phyloP scores from a whole-genome alignment of 2,329 filamentous ascomycete genomes.

The Stagonosporopsis vannaccii region DNA sequence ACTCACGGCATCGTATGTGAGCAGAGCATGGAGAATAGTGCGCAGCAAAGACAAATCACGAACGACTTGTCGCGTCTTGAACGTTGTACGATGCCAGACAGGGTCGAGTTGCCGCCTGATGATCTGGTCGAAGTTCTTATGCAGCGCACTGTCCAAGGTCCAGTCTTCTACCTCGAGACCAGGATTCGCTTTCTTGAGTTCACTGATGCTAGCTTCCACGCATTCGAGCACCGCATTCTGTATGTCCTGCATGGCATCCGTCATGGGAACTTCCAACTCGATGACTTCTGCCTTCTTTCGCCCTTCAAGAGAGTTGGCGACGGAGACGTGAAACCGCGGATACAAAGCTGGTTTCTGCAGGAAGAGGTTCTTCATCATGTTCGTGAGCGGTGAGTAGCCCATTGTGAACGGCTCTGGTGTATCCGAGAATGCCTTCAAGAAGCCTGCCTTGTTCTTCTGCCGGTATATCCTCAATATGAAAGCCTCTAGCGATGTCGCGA shows the following conservation, averaged over 20 bases:
- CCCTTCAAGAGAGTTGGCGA: slow-evolving; percentile 88
- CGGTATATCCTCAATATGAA: slow-evolving; percentile 94
- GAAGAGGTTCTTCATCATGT: slow-evolving; percentile 92
- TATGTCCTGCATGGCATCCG: slow-evolving; percentile 88
- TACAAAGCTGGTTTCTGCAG: slow-evolving; percentile 87
- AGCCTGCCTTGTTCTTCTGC: slow-evolving; percentile 92
- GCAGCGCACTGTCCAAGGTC: slow-evolving; percentile 91
- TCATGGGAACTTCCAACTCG: slow-evolving; percentile 96
- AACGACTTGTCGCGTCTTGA: slow-evolving; percentile 93
- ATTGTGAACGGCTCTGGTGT: slow-evolving; percentile 88
- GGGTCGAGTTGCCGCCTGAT: slow-evolving; percentile 90
- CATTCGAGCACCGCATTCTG: slow-evolving; percentile 96
- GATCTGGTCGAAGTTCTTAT: slow-evolving; percentile 89
- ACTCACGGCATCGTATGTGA: slow-evolving; percentile 87
- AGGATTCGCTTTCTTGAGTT: slow-evolving; percentile 88
- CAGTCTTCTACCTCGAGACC: slow-evolving; percentile 96
- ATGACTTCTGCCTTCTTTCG: slow-evolving; percentile 95
- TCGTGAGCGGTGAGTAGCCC: slow-evolving; percentile 86
- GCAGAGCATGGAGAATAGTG: slow-evolving; percentile 78
- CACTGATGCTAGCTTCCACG: slow-evolving; percentile 91
- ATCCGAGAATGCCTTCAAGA: slow-evolving; percentile 95
- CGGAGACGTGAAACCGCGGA: slow-evolving; percentile 90
- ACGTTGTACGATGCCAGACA: slow-evolving; percentile 96
- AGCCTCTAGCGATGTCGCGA: slow-evolving; percentile 88
- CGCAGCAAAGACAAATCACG: slow-evolving; percentile 85